phyloP scores from a whole-genome alignment of 75 land plant species.

The Azolla pinnata region DNA sequence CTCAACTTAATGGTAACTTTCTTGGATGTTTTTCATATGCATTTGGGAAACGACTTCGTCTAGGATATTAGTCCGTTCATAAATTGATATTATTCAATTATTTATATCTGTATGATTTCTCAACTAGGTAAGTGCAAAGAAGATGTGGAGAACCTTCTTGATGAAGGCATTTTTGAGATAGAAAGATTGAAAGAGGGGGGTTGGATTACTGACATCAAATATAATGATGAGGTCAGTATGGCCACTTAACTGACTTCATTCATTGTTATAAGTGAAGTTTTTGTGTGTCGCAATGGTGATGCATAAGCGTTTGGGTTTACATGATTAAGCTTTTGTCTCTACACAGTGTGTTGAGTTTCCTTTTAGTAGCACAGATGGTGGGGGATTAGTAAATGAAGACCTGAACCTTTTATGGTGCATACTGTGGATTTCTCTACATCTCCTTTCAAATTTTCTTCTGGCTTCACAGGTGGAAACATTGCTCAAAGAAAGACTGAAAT shows the following conservation, averaged over 20 bases:
- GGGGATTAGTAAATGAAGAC: too few species aligned
- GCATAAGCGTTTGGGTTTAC: too few species aligned
- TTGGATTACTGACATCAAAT: constrained; percentile 72
- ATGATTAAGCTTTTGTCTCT: too few species aligned
- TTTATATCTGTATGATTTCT: not conserved
- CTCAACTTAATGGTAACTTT: constrained; percentile 37
- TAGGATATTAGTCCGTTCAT: not conserved
- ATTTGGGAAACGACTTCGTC: not conserved
- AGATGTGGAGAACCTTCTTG: constrained; percentile 62
- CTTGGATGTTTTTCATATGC: not conserved
- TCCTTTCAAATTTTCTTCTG: too few species aligned
- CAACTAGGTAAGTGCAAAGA: constrained; percentile 58
- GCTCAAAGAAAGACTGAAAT: constrained; percentile 58
- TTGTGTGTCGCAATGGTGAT: too few species aligned
- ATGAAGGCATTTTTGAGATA: constrained; percentile 66
- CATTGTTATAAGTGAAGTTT: too few species aligned
- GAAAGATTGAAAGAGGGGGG: constrained; percentile 70
- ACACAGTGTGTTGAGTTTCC: too few species aligned
- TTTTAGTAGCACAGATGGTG: too few species aligned
- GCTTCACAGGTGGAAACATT: constrained; percentile 56
- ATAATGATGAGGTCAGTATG: constrained; percentile 97
- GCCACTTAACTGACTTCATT: too few species aligned
- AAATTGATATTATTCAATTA: not conserved
- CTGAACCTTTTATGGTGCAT: too few species aligned
- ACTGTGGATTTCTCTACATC: too few species aligned